These are phyloP conservation scores for Metschnikowia picachoensis DNA, from an alignment of 805 yeast species.

Conservation along the genomic window DNA sequence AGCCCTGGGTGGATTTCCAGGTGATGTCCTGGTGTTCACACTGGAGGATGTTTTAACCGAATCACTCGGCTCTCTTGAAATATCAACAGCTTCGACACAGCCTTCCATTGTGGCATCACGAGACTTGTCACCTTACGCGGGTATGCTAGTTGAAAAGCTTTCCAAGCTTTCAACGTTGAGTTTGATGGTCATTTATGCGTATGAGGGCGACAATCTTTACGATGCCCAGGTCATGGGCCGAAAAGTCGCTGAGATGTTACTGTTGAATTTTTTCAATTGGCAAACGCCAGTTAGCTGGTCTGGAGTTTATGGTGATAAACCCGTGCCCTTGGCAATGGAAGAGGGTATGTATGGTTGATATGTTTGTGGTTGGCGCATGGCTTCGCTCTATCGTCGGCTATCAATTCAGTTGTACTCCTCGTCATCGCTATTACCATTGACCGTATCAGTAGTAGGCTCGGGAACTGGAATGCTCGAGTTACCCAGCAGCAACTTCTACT, in stretches of 20 bases:
- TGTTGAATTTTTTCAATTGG: conserved; percentile 29
- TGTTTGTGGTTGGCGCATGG: not conserved
- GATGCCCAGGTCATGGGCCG: conserved; percentile 61
- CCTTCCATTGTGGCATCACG: conserved; percentile 9
- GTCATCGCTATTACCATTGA: no score
- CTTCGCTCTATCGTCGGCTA: no score
- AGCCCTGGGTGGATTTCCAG: conserved; percentile 21
- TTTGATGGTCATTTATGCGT: conserved; percentile 60
- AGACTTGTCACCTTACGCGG: conserved; percentile 14
- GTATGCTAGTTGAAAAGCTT: conserved; percentile 10
- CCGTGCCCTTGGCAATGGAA: conserved; percentile 65
- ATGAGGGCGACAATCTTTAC: conserved; percentile 83
- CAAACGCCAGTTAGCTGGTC: conserved; percentile 73
- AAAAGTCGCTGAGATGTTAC: conserved; percentile 28
- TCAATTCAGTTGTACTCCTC: no score
- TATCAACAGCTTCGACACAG: conserved; percentile 13
- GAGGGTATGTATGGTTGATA: conserved; percentile 65
- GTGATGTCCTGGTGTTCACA: conserved; percentile 25
- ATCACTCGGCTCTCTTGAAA: conserved; percentile 28
- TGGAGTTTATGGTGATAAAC: conserved; percentile 76
- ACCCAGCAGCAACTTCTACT: not conserved
- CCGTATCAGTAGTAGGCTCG: not conserved
- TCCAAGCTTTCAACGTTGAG: conserved; percentile 21
- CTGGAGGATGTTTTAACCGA: conserved; percentile 30
- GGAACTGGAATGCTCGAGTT: not conserved